A percentile compares a stretch with the other conserved stretches of the same genome.
These are phyloP conservation scores for Areca catechu DNA, from an alignment of 176 grass and related monocot species.

Conservation along the genomic window DNA sequence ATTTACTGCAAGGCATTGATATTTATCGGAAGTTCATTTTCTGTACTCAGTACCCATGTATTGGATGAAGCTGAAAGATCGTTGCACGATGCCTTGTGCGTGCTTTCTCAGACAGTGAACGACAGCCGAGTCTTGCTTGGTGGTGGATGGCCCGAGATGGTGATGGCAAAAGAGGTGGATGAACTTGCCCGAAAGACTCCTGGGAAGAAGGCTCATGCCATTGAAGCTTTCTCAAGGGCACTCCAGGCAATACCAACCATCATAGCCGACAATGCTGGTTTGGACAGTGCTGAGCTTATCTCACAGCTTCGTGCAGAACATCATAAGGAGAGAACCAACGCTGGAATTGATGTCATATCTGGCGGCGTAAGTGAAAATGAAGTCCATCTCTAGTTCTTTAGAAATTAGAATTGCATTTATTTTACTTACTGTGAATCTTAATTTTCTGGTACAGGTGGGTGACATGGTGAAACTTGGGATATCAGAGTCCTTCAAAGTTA, in stretches of 20 bases:
- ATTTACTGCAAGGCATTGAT: too few species aligned
- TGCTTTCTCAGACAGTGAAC: conserved; percentile 84
- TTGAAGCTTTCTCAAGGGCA: conserved; percentile 71
- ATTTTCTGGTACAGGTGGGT: conserved; percentile 22
- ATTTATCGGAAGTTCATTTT: too few species aligned
- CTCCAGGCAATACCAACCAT: conserved; percentile 86
- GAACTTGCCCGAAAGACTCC: conserved; percentile 80
- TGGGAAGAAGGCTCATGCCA: conserved; percentile 88
- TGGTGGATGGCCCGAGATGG: conserved; percentile 94
- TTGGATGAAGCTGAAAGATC: conserved; percentile 94
- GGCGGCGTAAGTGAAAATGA: conserved; percentile 46
- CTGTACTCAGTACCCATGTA: conserved; percentile 32
- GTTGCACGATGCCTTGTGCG: conserved; percentile 82
- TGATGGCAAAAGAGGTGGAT: conserved; percentile 83
- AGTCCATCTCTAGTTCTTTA: too few species aligned
- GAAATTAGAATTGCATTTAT: too few species aligned
- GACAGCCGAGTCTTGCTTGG: conserved; percentile 79
- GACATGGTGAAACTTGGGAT: conserved; percentile 45
- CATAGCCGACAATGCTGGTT: conserved; percentile 77
- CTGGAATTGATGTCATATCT: conserved; percentile 75
- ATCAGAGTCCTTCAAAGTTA: conserved; percentile 51
- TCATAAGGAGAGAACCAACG: conserved; percentile 55
- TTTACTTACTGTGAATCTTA: neutral
- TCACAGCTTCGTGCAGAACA: conserved; percentile 98
- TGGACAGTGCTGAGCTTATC: conserved; percentile 80